Base-by-base conservation (phyloP, 2,329 filamentous ascomycete species). In the Cytospora piceicola region DNA sequence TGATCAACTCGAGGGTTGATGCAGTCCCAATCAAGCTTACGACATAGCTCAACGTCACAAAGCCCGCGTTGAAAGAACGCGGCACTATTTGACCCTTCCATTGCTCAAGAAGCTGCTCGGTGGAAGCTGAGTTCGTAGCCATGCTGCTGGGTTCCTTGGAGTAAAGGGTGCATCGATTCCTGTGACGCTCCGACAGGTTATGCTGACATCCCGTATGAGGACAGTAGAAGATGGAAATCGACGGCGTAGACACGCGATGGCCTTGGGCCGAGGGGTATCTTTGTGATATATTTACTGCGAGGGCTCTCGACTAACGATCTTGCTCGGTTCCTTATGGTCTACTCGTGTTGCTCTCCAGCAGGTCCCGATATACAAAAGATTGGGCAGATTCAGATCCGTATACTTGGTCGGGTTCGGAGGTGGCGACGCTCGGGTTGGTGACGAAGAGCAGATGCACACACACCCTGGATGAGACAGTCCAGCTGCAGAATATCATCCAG, bases 1-100 rank as follows among this genome's bases (percentile, higher is more conserved):
- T 91, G 60, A 96, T 87, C 66, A 96, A 80, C 76, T 96, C 93
- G 36, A 96, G 81, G 0, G 93, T 94, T 4, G 92, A 92, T 59
- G 87, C 83, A 58, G 91, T 89, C 68, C 93, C 93, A 69, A 93
- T 84, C 39, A 92, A 81, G 72, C 92, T 94, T 71, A 93, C 91
- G 70, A 91, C 80, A 68, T 91, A 87, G 73, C 92, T 95, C 70
- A 92, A 82, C 29, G 89, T 82, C 15, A 94, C 83, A 71, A 91
- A 90, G 49, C 87, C 86, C 4, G 82, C 77, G 68, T 82, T 80
- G 75, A 84, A 88, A 59, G 77, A 77, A 55, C 79, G 78, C 29
- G 82, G 81, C 29, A 85, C 80, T 22, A 83, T 73, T 52, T 79
- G 73, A 27, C 79, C 81, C 67, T 80, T 69, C 67, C 82, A 84